Percentiles rank a stretch among this genome's conserved stretches.
phyloP scores from a whole-genome alignment of 805 yeast genomes.

The Wickerhamiella domercqiae region DNA sequence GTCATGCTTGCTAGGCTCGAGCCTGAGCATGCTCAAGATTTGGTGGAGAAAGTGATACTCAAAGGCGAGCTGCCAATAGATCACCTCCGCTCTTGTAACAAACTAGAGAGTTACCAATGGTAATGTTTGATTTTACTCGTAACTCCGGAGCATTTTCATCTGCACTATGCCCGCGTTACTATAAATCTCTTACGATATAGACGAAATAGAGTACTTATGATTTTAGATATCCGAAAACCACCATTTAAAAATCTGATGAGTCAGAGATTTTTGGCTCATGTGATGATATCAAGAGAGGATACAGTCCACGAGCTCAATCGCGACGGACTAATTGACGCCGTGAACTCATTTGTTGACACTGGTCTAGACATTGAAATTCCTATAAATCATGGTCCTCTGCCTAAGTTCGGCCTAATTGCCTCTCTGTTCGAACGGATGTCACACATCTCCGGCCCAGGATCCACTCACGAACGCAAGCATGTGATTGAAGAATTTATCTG shows the following conservation, averaged over 20 bases:
- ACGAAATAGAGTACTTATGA: too few relatives aligned
- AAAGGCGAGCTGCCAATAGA: constrained; percentile 58
- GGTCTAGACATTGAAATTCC: too few relatives aligned
- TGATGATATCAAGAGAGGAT: too few relatives aligned
- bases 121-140: constrained; percentile 7
- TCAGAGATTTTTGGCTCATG: too few relatives aligned
- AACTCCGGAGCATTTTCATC: too few relatives aligned
- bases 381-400: constrained; percentile 10
- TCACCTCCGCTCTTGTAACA: constrained; percentile 37
- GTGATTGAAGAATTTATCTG: constrained; percentile 29
- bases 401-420: constrained; percentile 12
- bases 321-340: too few relatives aligned
- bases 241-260: too few relatives aligned
- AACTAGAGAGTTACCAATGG: constrained; percentile 20
- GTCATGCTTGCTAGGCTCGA: constrained; percentile 80
- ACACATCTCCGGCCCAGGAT: constrained; percentile 8
- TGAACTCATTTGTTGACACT: too few relatives aligned
- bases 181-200: too few relatives aligned
- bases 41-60: constrained; percentile 61
- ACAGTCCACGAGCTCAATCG: too few relatives aligned
- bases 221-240: too few relatives aligned
- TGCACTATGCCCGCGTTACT: too few relatives aligned
- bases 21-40: constrained; percentile 59
- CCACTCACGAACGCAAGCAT: constrained; percentile 7
- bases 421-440: constrained; percentile 11